A percentile compares a stretch with the other conserved stretches of the same genome.
phyloP scores from a whole-genome alignment of 371 early-diverging fungal species.

The Astathelohania contejeani region DNA sequence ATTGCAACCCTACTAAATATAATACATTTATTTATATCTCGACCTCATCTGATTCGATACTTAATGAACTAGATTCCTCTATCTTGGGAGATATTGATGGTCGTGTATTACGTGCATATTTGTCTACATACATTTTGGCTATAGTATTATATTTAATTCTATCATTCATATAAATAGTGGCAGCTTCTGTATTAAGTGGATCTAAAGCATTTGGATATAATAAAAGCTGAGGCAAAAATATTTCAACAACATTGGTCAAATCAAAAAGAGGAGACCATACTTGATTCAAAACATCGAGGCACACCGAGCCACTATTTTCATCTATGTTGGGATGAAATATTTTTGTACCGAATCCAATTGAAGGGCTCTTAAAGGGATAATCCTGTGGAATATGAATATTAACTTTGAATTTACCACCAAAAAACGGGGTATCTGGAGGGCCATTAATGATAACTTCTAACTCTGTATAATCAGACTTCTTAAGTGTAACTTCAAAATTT shows the following conservation, averaged over 20 bases:
- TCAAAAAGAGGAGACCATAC: constrained; percentile 84
- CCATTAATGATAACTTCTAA: constrained; percentile 39
- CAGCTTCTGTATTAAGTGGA: constrained; percentile 97
- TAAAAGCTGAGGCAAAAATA: constrained; percentile 85
- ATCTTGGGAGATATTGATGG: too few species aligned
- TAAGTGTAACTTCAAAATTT: too few species aligned
- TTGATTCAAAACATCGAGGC: constrained; percentile 96
- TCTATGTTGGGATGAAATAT: constrained; percentile 99
- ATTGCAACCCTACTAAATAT: too few species aligned
- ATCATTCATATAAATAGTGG: constrained; percentile 80
- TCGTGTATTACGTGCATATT: too few species aligned
- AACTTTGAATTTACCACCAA: constrained; percentile 79
- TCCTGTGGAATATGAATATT: constrained; percentile 92
- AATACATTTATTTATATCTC: too few species aligned
- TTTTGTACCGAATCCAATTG: constrained; percentile 92
- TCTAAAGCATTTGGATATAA: constrained; percentile 95
- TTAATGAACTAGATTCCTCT: too few species aligned
- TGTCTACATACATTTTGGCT: constrained; percentile 33
- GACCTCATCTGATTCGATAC: too few species aligned
- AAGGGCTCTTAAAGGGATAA: constrained; percentile 95
- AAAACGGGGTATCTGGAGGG: constrained; percentile 62
- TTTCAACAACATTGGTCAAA: constrained; percentile 90
- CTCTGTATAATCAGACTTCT: constrained; percentile 6
- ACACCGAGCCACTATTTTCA: constrained; percentile 92
- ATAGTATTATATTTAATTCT: constrained; percentile 63